Evolutionary conservation across 2,329 filamentous ascomycete species (phyloP).

Genomic region (Penicillium sp.): DNA sequence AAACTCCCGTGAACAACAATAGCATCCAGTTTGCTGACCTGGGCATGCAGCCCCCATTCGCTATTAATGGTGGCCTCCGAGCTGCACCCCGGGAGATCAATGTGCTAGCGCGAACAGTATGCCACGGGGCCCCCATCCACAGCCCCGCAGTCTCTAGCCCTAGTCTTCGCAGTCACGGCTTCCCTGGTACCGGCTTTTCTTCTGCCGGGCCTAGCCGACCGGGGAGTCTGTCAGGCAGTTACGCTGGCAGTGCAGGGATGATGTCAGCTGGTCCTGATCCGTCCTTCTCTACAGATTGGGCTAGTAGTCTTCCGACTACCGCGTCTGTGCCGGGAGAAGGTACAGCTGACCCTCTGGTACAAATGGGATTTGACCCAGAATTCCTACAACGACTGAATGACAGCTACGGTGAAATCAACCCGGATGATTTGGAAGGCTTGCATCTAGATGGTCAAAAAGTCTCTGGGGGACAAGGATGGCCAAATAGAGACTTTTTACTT

Average conservation of each 20-base stretch:
- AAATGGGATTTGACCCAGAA: conserved; percentile 40
- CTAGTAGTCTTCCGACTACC: conserved; percentile 30
- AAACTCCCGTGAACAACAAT: conserved; percentile 30
- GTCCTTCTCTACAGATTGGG: conserved; percentile 33
- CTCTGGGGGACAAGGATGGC: conserved; percentile 17
- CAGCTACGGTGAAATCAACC: conserved; percentile 33
- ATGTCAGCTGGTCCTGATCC: conserved; percentile 25
- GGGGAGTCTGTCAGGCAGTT: conserved; percentile 36
- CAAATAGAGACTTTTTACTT: conserved; percentile 11
- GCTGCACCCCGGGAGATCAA: conserved; percentile 37
- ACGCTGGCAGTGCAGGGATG: conserved; percentile 34
- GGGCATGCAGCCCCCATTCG: conserved; percentile 45
- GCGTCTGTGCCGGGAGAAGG: conserved; percentile 32
- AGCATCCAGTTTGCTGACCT: conserved; percentile 38
- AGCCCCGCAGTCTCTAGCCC: conserved; percentile 30
- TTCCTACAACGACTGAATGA: conserved; percentile 38
- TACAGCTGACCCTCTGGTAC: conserved; percentile 33
- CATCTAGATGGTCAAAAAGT: conserved; percentile 19
- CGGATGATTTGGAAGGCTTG: conserved; percentile 30
- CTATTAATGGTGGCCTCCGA: conserved; percentile 36
- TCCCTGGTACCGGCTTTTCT: conserved; percentile 30
- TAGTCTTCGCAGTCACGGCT: conserved; percentile 34
- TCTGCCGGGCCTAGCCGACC: conserved; percentile 36
- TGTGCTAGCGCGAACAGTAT: conserved; percentile 21
- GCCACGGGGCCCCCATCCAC: conserved; percentile 22